Percentiles rank a stretch among this genome's conserved stretches.
Conservation (phyloP, 352 stramenopile genomes). For the Peronospora farinosa region DNA sequence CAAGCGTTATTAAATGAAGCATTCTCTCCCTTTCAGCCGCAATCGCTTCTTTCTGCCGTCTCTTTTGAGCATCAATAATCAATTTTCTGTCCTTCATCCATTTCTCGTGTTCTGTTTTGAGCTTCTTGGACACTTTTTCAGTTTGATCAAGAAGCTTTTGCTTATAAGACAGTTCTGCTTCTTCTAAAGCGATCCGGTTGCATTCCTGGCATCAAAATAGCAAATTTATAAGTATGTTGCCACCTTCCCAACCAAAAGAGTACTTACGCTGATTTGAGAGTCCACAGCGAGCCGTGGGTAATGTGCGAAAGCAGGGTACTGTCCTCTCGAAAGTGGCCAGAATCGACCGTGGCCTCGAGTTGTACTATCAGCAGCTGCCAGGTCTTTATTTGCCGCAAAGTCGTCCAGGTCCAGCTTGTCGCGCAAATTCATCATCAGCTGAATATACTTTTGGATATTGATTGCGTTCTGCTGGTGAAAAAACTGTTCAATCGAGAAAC, state of each 20-base stretch:
- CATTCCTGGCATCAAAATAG: conserved; percentile 44
- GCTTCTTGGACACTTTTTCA: conserved; percentile 39
- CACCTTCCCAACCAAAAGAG: conserved; percentile 4
- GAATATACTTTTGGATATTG: conserved; percentile 63
- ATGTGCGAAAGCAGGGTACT: conserved; percentile 75
- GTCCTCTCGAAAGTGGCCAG: conserved; percentile 59
- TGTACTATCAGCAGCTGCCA: background rate
- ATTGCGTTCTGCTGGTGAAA: conserved; percentile 83
- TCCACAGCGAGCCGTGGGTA: conserved; percentile 81
- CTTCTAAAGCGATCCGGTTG: conserved; percentile 73
- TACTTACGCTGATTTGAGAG: conserved; percentile 75
- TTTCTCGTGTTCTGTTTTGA: conserved; percentile 55
- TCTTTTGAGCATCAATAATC: conserved; percentile 57
- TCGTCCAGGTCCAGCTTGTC: conserved; percentile 33
- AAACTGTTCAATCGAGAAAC: conserved; percentile 72
- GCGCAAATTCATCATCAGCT: conserved; percentile 54
- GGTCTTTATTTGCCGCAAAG: conserved; percentile 21
- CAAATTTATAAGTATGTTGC: conserved; percentile 2
- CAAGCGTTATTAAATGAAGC: conserved; percentile 59
- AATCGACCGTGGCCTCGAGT: conserved; percentile 7
- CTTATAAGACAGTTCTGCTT: conserved; percentile 61
- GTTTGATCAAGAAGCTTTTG: conserved; percentile 53
- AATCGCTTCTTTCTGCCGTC: conserved; percentile 48
- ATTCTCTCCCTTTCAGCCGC: conserved; percentile 59
- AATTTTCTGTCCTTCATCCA: conserved; percentile 60